phyloP scores from a whole-genome alignment of 495 filamentous ascomycete genomes.

The Trichoderma erinaceum region DNA sequence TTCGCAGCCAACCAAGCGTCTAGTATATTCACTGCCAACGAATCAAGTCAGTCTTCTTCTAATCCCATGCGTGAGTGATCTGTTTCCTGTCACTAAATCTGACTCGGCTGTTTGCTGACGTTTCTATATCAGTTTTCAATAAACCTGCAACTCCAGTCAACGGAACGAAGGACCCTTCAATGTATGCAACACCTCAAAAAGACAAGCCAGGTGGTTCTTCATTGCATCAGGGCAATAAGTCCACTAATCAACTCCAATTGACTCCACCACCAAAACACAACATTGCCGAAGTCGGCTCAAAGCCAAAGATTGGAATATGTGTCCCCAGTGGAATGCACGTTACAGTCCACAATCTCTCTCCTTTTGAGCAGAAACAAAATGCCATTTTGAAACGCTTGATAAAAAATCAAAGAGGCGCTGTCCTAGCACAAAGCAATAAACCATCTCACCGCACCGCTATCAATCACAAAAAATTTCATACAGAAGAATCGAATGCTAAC shows the following conservation, averaged over 20 bases:
- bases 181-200: slow-evolving; percentile 29
- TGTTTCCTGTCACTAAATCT: neutral
- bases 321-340: slow-evolving; percentile 16
- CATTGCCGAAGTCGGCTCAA: neutral
- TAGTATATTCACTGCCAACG: neutral
- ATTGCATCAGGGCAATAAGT: neutral
- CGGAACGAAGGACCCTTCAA: slow-evolving; percentile 26
- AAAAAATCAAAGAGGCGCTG: neutral
- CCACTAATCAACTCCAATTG: neutral
- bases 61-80: neutral
- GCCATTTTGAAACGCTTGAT: slow-evolving; percentile 26
- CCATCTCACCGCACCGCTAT: neutral
- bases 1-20: neutral
- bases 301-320: neutral
- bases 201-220: neutral
- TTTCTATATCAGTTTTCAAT: slow-evolving; percentile 12
- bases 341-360: slow-evolving; percentile 18
- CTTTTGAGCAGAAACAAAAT: slow-evolving; percentile 25
- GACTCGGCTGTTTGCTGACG: slow-evolving; percentile 2
- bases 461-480: neutral
- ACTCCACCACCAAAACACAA: neutral
- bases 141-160: slow-evolving; percentile 10
- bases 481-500: slow-evolving; percentile 29
- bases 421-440: neutral
- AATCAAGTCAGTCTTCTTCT: neutral